Evolutionary conservation across 129 eudicot genomes (phyloP).

Genomic region (Tagetes erecta): DNA sequence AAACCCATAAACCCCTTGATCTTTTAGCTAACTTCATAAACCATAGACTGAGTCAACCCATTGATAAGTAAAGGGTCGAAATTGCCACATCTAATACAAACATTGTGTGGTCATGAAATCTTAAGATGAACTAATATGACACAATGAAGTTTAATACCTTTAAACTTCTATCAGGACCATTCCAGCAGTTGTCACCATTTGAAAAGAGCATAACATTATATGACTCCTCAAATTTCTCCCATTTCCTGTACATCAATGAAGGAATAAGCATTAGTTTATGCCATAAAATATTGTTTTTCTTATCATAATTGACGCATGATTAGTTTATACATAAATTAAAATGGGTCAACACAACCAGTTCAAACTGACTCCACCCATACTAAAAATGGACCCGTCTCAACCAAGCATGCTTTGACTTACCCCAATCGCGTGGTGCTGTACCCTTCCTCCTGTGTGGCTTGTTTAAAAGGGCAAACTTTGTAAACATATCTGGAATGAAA

Average conservation of each 20-base stretch:
- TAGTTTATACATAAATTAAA: not conserved
- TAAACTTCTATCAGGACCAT: conserved; percentile 96
- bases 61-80: not conserved
- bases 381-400: not conserved
- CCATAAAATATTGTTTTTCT: not conserved
- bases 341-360: not conserved
- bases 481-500: conserved; percentile 72
- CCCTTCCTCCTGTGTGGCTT: conserved; percentile 96
- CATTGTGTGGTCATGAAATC: not conserved
- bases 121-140: not conserved
- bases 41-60: not conserved
- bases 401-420: conserved; percentile 42
- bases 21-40: not conserved
- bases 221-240: conserved; percentile 96
- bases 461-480: conserved; percentile 85
- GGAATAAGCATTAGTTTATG: not conserved
- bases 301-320: not conserved
- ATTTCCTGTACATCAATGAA: conserved; percentile 48
- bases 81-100: not conserved
- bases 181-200: conserved; percentile 95
- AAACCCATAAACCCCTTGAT: not conserved
- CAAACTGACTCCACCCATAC: not conserved
- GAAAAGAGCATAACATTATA: conserved; percentile 73
- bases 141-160: conserved; percentile 51
- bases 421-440: conserved; percentile 90